Conservation (phyloP, 352 stramenopile genomes). For the Phytophthora litchii region DNA sequence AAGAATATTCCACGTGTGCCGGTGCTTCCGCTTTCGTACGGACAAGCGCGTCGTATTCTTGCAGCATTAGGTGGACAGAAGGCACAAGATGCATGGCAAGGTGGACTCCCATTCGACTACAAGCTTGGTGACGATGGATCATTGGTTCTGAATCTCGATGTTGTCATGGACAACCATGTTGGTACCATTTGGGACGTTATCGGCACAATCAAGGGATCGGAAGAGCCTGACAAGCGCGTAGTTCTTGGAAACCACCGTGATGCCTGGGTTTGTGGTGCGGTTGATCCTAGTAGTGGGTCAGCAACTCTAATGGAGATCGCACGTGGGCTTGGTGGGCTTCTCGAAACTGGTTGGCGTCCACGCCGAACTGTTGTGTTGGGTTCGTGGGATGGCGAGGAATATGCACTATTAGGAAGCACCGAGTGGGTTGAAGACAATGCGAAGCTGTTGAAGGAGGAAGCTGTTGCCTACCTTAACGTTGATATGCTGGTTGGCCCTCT, state of each 20-base stretch:
- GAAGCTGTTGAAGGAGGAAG: constrained; percentile 49
- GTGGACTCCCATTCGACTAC: constrained; percentile 67
- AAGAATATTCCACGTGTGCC: constrained; percentile 31
- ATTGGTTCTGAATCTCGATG: constrained; percentile 26
- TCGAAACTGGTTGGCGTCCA: constrained; percentile 57
- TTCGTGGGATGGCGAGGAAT: constrained; percentile 82
- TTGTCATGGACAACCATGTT: no score
- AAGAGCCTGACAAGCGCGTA: constrained; percentile 16
- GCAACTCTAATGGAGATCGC: constrained; percentile 66
- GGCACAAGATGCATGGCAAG: constrained; percentile 58
- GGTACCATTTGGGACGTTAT: no score
- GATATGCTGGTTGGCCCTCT: constrained; percentile 59
- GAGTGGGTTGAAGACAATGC: constrained; percentile 65
- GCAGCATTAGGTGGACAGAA: constrained; percentile 53
- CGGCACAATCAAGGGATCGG: no score
- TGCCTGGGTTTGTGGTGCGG: constrained; percentile 75
- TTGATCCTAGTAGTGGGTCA: constrained; percentile 70
- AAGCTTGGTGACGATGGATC: constrained; percentile 62
- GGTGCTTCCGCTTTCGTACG: constrained; percentile 69
- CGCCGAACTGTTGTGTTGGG: constrained; percentile 66
- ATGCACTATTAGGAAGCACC: constrained; percentile 72
- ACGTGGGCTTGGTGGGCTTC: constrained; percentile 48
- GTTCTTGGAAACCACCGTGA: constrained; percentile 81
- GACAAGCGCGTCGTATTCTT: constrained; percentile 72
- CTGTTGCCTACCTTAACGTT: constrained; percentile 78